Evolutionary conservation across 1,284 basidiomycete species (phyloP), one percentile per base, ranked within the genome.

Genomic region (Cryptococcus wingfieldii): DNA sequence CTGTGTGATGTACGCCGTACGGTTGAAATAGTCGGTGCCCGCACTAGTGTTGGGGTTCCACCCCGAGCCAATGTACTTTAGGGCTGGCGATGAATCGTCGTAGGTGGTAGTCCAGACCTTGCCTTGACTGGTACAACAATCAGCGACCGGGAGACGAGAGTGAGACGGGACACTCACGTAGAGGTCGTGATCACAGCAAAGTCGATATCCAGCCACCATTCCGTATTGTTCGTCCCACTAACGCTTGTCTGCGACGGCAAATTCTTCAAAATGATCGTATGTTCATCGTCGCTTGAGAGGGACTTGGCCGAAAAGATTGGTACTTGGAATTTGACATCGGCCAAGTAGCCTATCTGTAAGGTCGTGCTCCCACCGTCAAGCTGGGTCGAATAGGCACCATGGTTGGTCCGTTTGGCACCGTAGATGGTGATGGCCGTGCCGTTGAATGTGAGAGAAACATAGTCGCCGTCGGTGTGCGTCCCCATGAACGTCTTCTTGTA

Each of bases 391-490:
- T 62, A 65, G 13, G 51, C 37, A 4, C 67, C 67, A 46, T 67
- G 67, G 50, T 67, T 65, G 5, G 19, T 14, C 18, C 64, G 45
- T 25, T 60, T 62, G 2, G 58, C 48, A 1, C 68, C 68, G 46
- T 59, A 65, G 10, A 67, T 50, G 16, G 59, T 59, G 3, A 68
- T 52, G 9, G 55, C 64, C 8, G 63, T 63, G 14, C 68, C 68
- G 42, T 68, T 68, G 60, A 69, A 70, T 14, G 25, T 60, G 25
- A 68, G 47, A 18, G 43, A 31, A 42, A 65, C 54, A 13, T 47
- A 52, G 50, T 69, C 65, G 38, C 65, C 67, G 62, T 64, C 57
- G 4, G 51, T 50, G 25, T 46, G 46, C 7, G 65, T 64, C 4
- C 45, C 54, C 34, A 59, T 54, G 38, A 64, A 64, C 1, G 62